Conservation (phyloP, 441 rosid genomes). For the Kokia cookei region DNA sequence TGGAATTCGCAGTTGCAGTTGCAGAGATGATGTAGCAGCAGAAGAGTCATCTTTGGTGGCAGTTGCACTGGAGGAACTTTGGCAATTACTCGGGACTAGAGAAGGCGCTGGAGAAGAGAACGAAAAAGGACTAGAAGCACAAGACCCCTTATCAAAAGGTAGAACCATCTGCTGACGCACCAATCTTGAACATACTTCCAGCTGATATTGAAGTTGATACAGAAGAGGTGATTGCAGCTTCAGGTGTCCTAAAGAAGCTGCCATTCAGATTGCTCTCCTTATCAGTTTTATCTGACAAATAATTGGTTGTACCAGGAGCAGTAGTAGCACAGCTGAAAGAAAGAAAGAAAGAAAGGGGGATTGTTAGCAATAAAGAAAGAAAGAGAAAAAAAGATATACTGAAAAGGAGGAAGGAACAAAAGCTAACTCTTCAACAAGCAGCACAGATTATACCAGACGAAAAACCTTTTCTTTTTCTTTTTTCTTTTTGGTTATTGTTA, state of each 20-base stretch:
- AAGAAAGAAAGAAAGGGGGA: neutral
- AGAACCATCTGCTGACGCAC: conserved; percentile 25
- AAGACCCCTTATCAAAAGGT: conserved; percentile 38
- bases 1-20: conserved; percentile 12
- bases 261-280: conserved; percentile 28
- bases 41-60: conserved; percentile 1
- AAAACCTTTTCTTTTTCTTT: no score
- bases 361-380: neutral
- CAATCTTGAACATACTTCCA: conserved; percentile 37
- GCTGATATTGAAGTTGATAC: conserved; percentile 25
- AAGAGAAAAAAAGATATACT: neutral
- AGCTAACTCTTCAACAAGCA: conserved; percentile 20
- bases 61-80: conserved; percentile 20
- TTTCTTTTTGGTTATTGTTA: no score
- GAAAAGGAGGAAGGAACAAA: neutral
- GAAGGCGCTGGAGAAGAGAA: conserved; percentile 24
- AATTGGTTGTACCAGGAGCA: conserved; percentile 29
- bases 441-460: neutral
- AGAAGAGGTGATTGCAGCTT: conserved; percentile 24
- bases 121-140: conserved; percentile 26
- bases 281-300: conserved; percentile 37
- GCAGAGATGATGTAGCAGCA: conserved; percentile 14
- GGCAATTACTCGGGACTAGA: conserved; percentile 22
- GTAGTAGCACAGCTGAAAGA: conserved; percentile 40
- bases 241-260: conserved; percentile 16